Evolutionary conservation across 768 basidiomycete species (phyloP), one percentile per base, ranked within the genome.

Genomic region (Lyophyllum shimeji): DNA sequence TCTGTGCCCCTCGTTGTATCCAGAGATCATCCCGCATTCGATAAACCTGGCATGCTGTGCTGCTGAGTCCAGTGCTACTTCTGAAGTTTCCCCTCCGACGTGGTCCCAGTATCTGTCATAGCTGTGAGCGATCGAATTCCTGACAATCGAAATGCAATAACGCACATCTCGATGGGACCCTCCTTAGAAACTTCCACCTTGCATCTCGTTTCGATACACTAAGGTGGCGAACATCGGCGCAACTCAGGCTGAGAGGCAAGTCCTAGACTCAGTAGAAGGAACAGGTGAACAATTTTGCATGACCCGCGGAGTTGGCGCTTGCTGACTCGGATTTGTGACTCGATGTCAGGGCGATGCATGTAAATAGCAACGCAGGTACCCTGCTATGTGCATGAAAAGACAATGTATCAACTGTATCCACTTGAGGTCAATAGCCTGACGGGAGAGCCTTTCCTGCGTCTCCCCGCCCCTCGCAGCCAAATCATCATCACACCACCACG

Each of bases 11-110:
- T 46, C 65, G 61, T 75, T 76, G 53, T 76, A 76, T 0, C 65
- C 61, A 39, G 67, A 64, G 1, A 76, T 75, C 72, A 76, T 76
- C 13, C 76, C 75, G 29, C 76, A 76, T 70, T 74, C 78, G 44
- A 86, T 76, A 55, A 87, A 82, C 15, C 83, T 65, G 1, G 80
- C 81, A 25, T 74, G 58, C 0, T 59, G 53, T 0, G 72, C 75
- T 0, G 83, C 74, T 43, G 74, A 74, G 1, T 75, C 70, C 7
- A 88, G 63, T 0, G 83, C 85, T n/a, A 76, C 73, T 12, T 87
- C 85, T 1, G 88, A 72, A 0, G 74, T 79, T 49, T 81, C 77
- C 2, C 85, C 85, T 13, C 84, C 85, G 3, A 86, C 84, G 46
- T 81, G 77, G 57, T 84, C 82, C 78, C 79, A 82, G 60, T 74